These are phyloP conservation scores for Fusarium gaditjirri DNA, from an alignment of 2,329 filamentous ascomycete genomes.

Conservation along the genomic window DNA sequence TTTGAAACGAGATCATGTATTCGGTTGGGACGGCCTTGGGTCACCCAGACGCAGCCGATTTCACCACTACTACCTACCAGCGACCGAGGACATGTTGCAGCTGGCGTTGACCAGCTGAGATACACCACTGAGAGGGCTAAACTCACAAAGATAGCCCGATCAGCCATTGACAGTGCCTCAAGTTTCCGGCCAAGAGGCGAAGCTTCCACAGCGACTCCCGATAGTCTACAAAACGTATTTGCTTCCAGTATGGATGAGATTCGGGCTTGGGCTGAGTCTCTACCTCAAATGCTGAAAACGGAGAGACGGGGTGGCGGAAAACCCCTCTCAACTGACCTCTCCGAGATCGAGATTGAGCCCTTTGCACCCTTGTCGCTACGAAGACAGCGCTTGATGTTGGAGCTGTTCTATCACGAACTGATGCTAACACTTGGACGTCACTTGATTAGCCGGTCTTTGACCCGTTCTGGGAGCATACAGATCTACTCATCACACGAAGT, in stretches of 20 bases:
- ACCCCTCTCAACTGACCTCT: neutral
- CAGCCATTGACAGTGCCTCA: neutral
- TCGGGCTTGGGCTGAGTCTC: neutral
- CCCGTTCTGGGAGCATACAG: fast-evolving
- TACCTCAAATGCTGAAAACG: neutral
- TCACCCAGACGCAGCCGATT: neutral
- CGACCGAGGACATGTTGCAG: fast-evolving
- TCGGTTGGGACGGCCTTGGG: neutral
- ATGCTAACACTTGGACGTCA: neutral
- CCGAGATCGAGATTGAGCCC: neutral
- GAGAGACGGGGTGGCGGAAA: neutral
- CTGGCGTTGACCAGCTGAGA: neutral
- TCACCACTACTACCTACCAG: neutral
- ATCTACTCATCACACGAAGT: fast-evolving
- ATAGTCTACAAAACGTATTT: fast-evolving
- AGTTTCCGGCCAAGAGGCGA: fast-evolving
- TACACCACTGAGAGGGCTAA: neutral
- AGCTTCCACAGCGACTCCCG: fast-evolving
- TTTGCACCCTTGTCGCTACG: neutral
- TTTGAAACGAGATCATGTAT: neutral
- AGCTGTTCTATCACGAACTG: neutral
- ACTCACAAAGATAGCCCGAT: neutral
- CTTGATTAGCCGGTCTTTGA: neutral
- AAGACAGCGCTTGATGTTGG: neutral
- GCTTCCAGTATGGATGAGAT: neutral